phyloP scores from a whole-genome alignment of 1,284 basidiomycete genomes.

The Anthracocystis panici-leucophaei region DNA sequence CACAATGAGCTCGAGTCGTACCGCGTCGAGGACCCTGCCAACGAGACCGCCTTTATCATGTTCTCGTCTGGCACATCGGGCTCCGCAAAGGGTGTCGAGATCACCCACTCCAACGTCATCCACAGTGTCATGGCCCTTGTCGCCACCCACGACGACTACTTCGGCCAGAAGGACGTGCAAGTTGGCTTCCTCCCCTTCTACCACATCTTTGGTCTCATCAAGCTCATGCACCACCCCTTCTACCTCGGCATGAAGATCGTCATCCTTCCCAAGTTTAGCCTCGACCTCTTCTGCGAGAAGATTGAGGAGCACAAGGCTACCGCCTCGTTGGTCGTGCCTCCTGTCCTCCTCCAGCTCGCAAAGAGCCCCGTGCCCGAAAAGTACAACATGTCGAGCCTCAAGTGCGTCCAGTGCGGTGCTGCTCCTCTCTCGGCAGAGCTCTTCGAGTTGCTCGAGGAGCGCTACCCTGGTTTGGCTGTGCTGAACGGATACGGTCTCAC shows the following conservation, averaged over 20 bases:
- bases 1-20: conserved; percentile 47
- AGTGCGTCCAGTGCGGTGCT: conserved; percentile 79
- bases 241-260: conserved; percentile 76
- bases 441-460: conserved; percentile 74
- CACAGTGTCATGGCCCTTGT: conserved; percentile 53
- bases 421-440: conserved; percentile 81
- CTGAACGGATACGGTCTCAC: conserved; percentile 80
- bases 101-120: conserved; percentile 65
- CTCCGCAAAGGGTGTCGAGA: conserved; percentile 66
- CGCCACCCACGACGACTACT: conserved; percentile 45
- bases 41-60: conserved; percentile 57
- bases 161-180: conserved; percentile 47
- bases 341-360: conserved; percentile 80
- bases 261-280: conserved; percentile 80
- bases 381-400: conserved; percentile 78
- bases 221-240: conserved; percentile 77
- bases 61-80: conserved; percentile 66
- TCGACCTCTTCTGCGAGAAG: conserved; percentile 77
- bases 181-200: conserved; percentile 65
- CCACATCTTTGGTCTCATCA: conserved; percentile 72
- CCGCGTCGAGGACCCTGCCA: conserved; percentile 45
- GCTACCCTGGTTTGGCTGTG: conserved; percentile 71
- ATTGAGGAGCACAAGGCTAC: conserved; percentile 79
- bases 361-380: conserved; percentile 80
- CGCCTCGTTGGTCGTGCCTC: conserved; percentile 80